Evolutionary conservation across 140 eudicot species (phyloP), one percentile per base, ranked within the genome.

Genomic region (Flaveria floridana): DNA sequence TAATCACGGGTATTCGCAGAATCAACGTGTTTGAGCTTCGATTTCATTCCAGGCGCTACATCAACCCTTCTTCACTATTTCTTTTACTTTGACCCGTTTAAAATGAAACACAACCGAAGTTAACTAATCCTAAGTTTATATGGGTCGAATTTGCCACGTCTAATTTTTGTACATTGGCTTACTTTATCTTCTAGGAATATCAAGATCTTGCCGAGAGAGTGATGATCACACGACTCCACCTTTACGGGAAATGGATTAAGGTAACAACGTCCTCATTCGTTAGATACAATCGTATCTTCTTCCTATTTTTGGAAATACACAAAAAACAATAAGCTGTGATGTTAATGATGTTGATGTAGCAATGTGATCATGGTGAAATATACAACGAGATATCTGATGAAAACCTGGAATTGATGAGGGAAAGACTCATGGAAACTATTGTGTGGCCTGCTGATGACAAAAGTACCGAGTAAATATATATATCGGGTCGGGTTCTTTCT

Each of bases 171-270:
- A 69, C 25, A 20, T 50, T 61, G 25, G 15, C 28, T 47, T 19
- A 39, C 78, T 48, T 4, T 7, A 37, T 53, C 64, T 30, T 61
- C 19, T 83, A 91, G 97, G 95, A 91, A 73, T 41, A 76, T 47
- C 97, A 89, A 56, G 93, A 85, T n/a, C 89, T 91, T 61, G 97
- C 97, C 2, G 96, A 88, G 52, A 85, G 96, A 83, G 92, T 91
- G 23, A 91, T 91, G 97, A 72, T 85, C 78, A 88, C 96, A 2
- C 93, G 97, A 1, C 96, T 91, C 85, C 87, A 87, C 86, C 73
- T 91, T 3, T 91, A 91, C 44, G 87, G 86, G 6, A 91, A 82
- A 82, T 91, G 97, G 97, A 88, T 91, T 21, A 91, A 91, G 95
- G 97, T 91, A 48, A 76, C 15, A 48, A 76, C 15, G 3, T 48